Conservation (phyloP, 2,329 filamentous ascomycete genomes). For the Stachybotrys echinatus region DNA sequence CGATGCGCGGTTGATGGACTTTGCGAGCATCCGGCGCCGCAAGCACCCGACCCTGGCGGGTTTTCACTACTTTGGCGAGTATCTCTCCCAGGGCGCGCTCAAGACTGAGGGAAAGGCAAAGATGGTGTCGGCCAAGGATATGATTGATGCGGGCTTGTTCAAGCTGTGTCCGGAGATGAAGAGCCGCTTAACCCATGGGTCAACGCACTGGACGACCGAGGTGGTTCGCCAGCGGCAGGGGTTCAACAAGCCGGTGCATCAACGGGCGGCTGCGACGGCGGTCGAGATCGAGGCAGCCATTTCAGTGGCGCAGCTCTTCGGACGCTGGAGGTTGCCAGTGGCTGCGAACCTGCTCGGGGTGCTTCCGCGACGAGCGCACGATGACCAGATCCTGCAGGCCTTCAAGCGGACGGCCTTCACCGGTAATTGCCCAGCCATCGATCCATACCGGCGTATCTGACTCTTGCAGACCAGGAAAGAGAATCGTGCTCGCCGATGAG, state of each 20-base stretch:
- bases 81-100: constrained; percentile 4
- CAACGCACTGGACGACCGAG: neutral
- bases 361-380: constrained; percentile 1
- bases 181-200: neutral
- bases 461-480: neutral
- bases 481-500: neutral
- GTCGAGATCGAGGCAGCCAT: neutral
- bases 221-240: neutral
- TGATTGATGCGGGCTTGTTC: constrained; percentile 2
- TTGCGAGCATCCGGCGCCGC: neutral
- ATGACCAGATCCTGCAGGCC: neutral
- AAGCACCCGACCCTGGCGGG: neutral
- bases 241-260: neutral
- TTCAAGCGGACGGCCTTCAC: neutral
- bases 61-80: constrained; percentile 4
- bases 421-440: neutral
- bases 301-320: neutral
- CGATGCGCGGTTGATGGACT: neutral
- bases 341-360: neutral
- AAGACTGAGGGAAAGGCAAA: neutral
- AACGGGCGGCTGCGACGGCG: neutral
- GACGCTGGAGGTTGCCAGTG: neutral
- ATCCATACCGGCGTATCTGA: neutral
- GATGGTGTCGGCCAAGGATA: neutral
- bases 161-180: neutral